phyloP scores from a whole-genome alignment of 2,329 filamentous ascomycete species.

The Hymenoscyphus scutula region DNA sequence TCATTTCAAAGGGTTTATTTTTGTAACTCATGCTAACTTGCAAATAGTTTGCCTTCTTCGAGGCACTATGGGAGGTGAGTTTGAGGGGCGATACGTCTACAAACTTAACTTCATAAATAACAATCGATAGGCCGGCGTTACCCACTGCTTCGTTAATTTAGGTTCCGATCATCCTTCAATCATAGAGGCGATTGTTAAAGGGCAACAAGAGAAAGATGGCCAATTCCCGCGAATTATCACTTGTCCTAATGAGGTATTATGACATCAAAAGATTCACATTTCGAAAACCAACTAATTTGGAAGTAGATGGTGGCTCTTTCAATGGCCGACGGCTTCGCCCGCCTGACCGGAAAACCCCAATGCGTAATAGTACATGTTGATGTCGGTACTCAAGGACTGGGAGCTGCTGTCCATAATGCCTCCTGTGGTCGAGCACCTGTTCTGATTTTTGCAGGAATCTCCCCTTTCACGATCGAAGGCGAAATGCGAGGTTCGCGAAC shows the following conservation, averaged over 20 bases:
- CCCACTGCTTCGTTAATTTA: conserved; percentile 57
- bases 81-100: background rate
- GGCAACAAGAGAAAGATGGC: conserved; percentile 61
- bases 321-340: conserved; percentile 73
- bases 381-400: conserved; percentile 71
- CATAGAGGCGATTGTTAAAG: conserved; percentile 71
- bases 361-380: conserved; percentile 68
- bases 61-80: conserved; percentile 62
- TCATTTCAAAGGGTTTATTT: background rate
- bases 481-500: conserved; percentile 68
- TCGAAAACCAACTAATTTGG: conserved; percentile 11
- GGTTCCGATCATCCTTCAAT: conserved; percentile 65
- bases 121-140: conserved; percentile 44
- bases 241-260: conserved; percentile 64
- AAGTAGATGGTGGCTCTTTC: conserved; percentile 69
- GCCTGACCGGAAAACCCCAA: conserved; percentile 64
- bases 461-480: conserved; percentile 69
- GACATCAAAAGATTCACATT: background rate
- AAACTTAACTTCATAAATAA: background rate
- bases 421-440: conserved; percentile 66
- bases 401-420: conserved; percentile 68
- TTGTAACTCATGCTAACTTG: background rate
- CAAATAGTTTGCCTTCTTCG: conserved; percentile 62
- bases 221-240: conserved; percentile 67
- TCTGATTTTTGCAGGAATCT: conserved; percentile 72